Evolutionary conservation across 352 stramenopile species (phyloP).

Genomic region (Lagenidium giganteum): DNA sequence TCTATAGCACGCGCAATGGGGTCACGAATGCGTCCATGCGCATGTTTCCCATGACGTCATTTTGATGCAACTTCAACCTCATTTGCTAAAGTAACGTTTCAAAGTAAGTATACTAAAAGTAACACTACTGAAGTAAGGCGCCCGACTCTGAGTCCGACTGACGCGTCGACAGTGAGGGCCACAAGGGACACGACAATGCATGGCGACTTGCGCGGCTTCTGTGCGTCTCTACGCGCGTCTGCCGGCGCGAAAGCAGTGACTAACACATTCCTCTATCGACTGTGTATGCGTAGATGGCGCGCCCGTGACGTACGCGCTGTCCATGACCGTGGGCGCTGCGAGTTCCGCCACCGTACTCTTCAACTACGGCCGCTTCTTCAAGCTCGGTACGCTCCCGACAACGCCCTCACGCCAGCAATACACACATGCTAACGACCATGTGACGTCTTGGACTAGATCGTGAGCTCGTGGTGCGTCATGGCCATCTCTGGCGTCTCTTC

Average conservation of each 20-base stretch:
- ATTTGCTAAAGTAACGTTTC: slow-evolving; percentile 15
- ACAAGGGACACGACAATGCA: slow-evolving; percentile 37
- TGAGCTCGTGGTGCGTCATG: slow-evolving; percentile 44
- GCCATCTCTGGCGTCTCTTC: slow-evolving; percentile 67
- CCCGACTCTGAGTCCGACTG: too few species aligned
- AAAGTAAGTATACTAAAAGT: slow-evolving; percentile 4
- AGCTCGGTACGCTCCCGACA: slow-evolving; percentile 24
- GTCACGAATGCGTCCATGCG: too few species aligned
- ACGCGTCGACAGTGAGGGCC: neutral
- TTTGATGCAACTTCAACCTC: too few species aligned
- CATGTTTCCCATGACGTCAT: too few species aligned
- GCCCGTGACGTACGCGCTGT: slow-evolving; percentile 75
- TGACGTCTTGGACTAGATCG: slow-evolving; percentile 24
- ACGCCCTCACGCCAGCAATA: neutral
- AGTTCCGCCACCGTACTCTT: slow-evolving; percentile 67
- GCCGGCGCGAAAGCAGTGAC: neutral
- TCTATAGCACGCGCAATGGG: too few species aligned
- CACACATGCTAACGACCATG: neutral
- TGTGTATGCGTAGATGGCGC: slow-evolving; percentile 46
- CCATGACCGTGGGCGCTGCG: slow-evolving; percentile 53
- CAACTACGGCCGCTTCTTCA: slow-evolving; percentile 41
- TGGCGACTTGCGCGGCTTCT: slow-evolving; percentile 75
- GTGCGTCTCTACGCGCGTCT: slow-evolving; percentile 24
- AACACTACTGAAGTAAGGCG: neutral
- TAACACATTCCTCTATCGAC: neutral